Percentiles rank a stretch among this genome's conserved stretches.
Evolutionary conservation across 371 early-diverging fungal genomes (phyloP).

Genomic region (Mucor irregularis): DNA sequence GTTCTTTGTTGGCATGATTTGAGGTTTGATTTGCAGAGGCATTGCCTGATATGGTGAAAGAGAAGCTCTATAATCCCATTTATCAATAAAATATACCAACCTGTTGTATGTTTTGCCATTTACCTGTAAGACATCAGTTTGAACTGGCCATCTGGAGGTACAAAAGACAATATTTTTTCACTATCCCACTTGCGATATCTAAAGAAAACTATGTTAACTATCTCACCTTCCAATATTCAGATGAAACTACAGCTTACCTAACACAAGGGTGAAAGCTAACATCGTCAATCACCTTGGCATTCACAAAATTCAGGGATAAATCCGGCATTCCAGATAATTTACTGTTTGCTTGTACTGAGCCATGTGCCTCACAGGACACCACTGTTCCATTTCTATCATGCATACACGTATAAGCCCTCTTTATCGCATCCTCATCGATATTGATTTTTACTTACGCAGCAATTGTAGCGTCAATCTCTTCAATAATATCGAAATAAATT

Average conservation of each 20-base stretch:
- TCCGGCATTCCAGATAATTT: constrained; percentile 90
- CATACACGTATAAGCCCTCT: neutral
- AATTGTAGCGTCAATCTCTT: constrained; percentile 84
- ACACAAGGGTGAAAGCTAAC: constrained; percentile 92
- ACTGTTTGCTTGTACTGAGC: constrained; percentile 75
- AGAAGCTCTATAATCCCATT: constrained; percentile 40
- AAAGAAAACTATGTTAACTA: neutral
- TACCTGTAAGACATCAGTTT: constrained; percentile 85
- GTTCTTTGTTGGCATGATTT: constrained; percentile 48
- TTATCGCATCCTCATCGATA: neutral
- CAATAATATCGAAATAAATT: constrained; percentile 89
- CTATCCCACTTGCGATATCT: constrained; percentile 76
- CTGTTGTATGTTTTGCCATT: neutral
- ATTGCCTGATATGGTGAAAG: constrained; percentile 63
- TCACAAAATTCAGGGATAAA: constrained; percentile 71
- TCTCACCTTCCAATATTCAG: neutral
- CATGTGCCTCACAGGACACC: constrained; percentile 79
- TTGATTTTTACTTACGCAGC: constrained; percentile 55
- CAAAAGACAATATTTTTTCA: constrained; percentile 82
- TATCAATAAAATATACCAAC: neutral
- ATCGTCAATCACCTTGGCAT: constrained; percentile 77
- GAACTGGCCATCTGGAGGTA: constrained; percentile 93
- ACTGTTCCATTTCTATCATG: constrained; percentile 65
- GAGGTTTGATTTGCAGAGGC: constrained; percentile 68
- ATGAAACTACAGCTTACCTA: constrained; percentile 34